A percentile compares a stretch with the other conserved stretches of the same genome.
Conservation (phyloP, 139 green algal species). For the Auxenochlorella protothecoides region DNA sequence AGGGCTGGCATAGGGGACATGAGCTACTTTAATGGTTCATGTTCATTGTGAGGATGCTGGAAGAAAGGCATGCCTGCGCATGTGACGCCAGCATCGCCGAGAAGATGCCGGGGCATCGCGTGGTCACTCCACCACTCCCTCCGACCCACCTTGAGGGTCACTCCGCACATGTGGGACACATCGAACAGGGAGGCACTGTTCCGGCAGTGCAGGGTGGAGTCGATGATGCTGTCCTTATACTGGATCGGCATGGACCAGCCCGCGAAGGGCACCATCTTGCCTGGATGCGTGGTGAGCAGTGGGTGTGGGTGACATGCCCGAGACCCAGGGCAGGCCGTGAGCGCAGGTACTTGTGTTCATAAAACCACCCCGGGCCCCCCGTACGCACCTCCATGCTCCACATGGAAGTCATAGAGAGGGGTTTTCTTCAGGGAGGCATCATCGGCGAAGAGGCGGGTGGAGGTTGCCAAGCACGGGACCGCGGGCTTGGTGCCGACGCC, state of each 20-base stretch:
- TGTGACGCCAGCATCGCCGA: not conserved
- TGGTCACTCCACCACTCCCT: no score
- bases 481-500: not conserved
- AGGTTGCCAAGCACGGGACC: not conserved
- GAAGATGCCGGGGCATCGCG: no score
- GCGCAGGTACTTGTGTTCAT: no score
- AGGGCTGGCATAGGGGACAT: no score
- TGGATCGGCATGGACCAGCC: conserved; percentile 98
- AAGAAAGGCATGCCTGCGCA: not conserved
- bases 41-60: not conserved
- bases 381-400: conserved; percentile 59
- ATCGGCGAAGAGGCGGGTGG: conserved; percentile 35
- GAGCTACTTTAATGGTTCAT: no score
- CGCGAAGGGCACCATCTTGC: conserved; percentile 95
- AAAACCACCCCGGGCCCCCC: no score
- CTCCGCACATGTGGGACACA: conserved; percentile 95
- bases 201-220: conserved; percentile 80
- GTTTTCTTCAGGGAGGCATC: conserved; percentile 71
- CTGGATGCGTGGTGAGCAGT: conserved; percentile 29
- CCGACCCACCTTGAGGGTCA: conserved; percentile 71
- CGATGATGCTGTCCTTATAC: conserved; percentile 97
- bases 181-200: conserved; percentile 87
- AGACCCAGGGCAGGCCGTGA: not conserved
- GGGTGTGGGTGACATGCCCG: conserved; percentile 1
- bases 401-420: conserved; percentile 83